phyloP scores from a whole-genome alignment of 371 early-diverging fungal species.

The Mortierella sp. region DNA sequence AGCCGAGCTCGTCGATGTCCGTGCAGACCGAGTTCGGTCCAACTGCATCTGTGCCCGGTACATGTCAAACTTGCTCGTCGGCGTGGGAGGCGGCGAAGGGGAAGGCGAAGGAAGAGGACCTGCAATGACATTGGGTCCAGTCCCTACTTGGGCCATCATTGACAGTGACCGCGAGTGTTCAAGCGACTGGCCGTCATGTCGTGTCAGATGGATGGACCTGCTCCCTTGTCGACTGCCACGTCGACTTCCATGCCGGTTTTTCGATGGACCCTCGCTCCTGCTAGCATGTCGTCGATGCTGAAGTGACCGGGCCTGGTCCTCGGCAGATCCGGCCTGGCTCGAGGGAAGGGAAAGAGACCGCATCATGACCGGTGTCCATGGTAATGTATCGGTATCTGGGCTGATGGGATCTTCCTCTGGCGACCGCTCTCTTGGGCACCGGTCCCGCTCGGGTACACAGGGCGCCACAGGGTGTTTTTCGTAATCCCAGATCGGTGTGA shows the following conservation, averaged over 20 bases:
- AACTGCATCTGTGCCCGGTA: constrained; percentile 40
- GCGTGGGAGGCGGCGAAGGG: not conserved
- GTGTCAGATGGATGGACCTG: not conserved
- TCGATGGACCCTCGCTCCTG: no score
- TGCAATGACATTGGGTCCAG: constrained; percentile 5
- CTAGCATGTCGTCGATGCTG: no score
- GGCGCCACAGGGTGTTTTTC: constrained; percentile 36
- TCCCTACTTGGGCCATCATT: constrained; percentile 5
- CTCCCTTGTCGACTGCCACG: constrained; percentile 8
- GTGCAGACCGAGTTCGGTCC: constrained; percentile 24
- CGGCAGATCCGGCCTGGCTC: not conserved
- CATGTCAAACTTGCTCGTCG: constrained; percentile 33
- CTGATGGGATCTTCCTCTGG: not conserved
- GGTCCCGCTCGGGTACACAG: constrained; percentile 20
- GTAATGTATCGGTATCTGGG: not conserved
- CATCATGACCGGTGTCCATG: not conserved
- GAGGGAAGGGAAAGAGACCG: constrained; percentile 3
- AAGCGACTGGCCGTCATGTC: no score
- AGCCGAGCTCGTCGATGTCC: constrained; percentile 1
- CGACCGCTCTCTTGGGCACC: not conserved
- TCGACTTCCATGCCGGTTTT: not conserved
- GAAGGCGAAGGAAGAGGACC: not conserved
- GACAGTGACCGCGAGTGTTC: not conserved
- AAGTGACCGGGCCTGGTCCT: not conserved
- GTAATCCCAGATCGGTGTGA: constrained; percentile 43